These are phyloP conservation scores for Fusarium solani-melongenae DNA, from an alignment of 2,329 filamentous ascomycete genomes.

Conservation along the genomic window DNA sequence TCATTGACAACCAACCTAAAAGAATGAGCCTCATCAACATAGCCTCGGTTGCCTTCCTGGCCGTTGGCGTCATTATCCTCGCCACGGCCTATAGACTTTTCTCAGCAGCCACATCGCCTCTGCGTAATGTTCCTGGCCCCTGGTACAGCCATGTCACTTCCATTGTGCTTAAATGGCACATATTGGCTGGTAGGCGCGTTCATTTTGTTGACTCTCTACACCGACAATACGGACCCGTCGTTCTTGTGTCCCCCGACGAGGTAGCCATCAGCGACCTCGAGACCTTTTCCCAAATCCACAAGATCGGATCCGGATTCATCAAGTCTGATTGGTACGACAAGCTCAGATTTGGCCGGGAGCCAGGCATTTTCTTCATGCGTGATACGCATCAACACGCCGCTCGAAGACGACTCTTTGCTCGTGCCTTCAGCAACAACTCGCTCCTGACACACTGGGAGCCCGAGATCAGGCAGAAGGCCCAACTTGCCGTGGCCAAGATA, in stretches of 20 bases:
- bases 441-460: conserved; percentile 17
- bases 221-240: conserved; percentile 1
- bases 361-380: conserved; percentile 24
- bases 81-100: neutral
- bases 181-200: conserved; percentile 5
- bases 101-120: neutral
- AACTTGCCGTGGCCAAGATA: conserved; percentile 2
- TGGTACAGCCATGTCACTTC: conserved; percentile 21
- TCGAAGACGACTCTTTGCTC: conserved; percentile 9
- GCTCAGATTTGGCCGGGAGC: neutral
- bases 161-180: neutral
- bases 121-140: conserved; percentile 6
- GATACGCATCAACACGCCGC: conserved; percentile 16
- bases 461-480: neutral
- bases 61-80: neutral
- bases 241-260: conserved; percentile 10
- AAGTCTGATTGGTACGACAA: conserved; percentile 30
- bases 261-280: conserved; percentile 13
- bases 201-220: conserved; percentile 20
- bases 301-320: conserved; percentile 22
- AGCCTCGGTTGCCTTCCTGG: neutral
- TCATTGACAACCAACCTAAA: neutral
- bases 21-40: neutral
- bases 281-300: conserved; percentile 18
- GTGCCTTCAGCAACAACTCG: conserved; percentile 17